Percentiles rank a stretch among this genome's conserved stretches.
phyloP scores from a whole-genome alignment of 73 alveolate species.

The Diophrys sp. region DNA sequence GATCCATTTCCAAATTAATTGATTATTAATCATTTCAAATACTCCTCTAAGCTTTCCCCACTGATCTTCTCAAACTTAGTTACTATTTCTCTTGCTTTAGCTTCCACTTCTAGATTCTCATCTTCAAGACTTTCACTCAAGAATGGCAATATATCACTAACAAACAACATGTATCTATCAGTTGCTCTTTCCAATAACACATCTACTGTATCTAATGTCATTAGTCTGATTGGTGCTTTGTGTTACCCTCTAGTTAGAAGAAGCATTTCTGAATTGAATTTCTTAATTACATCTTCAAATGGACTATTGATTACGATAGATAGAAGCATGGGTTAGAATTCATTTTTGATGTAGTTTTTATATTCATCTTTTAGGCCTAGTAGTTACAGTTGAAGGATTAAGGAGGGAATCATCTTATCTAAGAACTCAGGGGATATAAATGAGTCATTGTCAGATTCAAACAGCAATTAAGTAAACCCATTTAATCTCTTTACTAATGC shows the following conservation, averaged over 20 bases:
- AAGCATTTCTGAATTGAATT: constrained; percentile 41
- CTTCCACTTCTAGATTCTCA: constrained; percentile 58
- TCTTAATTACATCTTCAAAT: constrained; percentile 35
- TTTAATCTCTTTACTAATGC: neutral
- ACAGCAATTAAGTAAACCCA: neutral
- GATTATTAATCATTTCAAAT: constrained; percentile 30
- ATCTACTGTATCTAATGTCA: constrained; percentile 31
- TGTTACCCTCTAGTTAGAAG: constrained; percentile 19
- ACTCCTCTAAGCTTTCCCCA: constrained; percentile 62
- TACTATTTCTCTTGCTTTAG: constrained; percentile 43
- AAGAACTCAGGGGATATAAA: neutral
- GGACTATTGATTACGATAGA: constrained; percentile 4
- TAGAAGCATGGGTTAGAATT: neutral
- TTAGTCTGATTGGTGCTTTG: constrained; percentile 37
- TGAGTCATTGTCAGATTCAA: neutral
- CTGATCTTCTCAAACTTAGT: constrained; percentile 46
- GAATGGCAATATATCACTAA: constrained; percentile 53
- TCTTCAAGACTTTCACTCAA: constrained; percentile 56
- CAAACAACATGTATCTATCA: constrained; percentile 43
- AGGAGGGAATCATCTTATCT: neutral
- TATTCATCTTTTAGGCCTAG: constrained; percentile 5
- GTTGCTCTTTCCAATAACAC: constrained; percentile 22
- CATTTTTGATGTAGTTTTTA: neutral
- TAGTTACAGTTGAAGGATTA: neutral
- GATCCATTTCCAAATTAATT: neutral